A percentile compares a stretch with the other conserved stretches of the same genome.
Conservation (phyloP, 2,329 filamentous ascomycete genomes). For the Nothophaeocryptopus gaeumannii region DNA sequence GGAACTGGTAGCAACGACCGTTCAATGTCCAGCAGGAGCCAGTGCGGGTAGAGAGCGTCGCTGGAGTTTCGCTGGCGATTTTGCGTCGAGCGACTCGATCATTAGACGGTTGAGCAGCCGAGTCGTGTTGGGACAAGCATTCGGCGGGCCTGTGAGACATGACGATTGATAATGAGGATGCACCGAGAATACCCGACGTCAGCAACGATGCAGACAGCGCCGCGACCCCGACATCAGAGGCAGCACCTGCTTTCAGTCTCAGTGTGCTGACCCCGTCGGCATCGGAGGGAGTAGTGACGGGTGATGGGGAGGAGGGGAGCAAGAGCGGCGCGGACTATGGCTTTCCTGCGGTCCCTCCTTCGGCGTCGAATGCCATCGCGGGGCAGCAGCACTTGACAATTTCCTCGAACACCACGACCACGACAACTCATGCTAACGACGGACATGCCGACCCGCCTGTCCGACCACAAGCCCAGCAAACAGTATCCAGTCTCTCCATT, state of each 20-base stretch:
- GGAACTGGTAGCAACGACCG: constrained; percentile 8
- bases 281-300: too few species aligned
- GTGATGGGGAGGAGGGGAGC: neutral
- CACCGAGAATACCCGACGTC: too few species aligned
- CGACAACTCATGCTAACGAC: too few species aligned
- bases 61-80: constrained; percentile 9
- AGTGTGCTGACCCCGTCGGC: too few species aligned
- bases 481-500: constrained; percentile 42
- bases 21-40: constrained; percentile 33
- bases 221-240: too few species aligned
- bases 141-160: too few species aligned
- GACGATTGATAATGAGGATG: too few species aligned
- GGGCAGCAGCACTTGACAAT: neutral
- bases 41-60: constrained; percentile 29
- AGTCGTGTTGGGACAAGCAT: too few species aligned
- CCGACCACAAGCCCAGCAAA: constrained; percentile 41
- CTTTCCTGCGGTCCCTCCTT: neutral
- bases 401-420: too few species aligned
- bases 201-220: too few species aligned
- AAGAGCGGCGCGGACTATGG: neutral
- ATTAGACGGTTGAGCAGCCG: too few species aligned
- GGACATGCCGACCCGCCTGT: constrained; percentile 19
- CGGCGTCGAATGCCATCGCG: neutral
- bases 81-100: constrained; percentile 7
- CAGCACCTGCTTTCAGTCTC: too few species aligned